Base-by-base conservation (phyloP, 2,329 filamentous ascomycete genomes). In the Byssothecium circinans region DNA sequence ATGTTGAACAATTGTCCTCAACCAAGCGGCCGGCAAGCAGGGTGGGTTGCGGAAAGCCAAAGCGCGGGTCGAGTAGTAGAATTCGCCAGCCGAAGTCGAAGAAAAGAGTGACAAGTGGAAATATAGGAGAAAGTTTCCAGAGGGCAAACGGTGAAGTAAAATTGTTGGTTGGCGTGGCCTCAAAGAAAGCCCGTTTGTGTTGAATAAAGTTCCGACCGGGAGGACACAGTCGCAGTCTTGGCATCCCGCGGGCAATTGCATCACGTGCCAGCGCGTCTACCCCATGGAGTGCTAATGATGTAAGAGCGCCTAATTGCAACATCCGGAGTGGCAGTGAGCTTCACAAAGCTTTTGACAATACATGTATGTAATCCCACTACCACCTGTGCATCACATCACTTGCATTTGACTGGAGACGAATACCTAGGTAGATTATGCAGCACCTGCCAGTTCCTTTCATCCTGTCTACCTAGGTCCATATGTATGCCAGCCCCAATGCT, bases 141-240 rank as follows among this genome's bases (percentile, higher is more conserved):
- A 47, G 38, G 49, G 46, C 33, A 44, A 43, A 38, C 30, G 43
- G 46, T 56, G 51, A 55, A 50, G 60, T 44, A 53, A 42, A 42
- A 37, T 47, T 53, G 42, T 52, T 48, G 56, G 50, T 46, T 52
- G 56, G 56, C 48, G 54, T 50, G 52, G 58, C 53, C 50, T 58
- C 47, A 64, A 66, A 57, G 58, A 64, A 60, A 56, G 57, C 55
- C 56, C n/a, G n/a, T 57, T 60, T 53, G 49, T 53, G 54, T 53
- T 36, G 15, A 34, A 30, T 20, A 37, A 42, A 55, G 54, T 58
- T 53, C n/a, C n/a, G n/a, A 52, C 60, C 56, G 47, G 46, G 45
- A 59, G 58, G 50, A 55, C 52, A 60, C 53, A 49, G 47, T 53
- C 17, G 17, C 35, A 20, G 19, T 37, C 51, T 45, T 54, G 47